Conservation (phyloP, 352 stramenopile species). For the Phytophthora sansomeana region DNA sequence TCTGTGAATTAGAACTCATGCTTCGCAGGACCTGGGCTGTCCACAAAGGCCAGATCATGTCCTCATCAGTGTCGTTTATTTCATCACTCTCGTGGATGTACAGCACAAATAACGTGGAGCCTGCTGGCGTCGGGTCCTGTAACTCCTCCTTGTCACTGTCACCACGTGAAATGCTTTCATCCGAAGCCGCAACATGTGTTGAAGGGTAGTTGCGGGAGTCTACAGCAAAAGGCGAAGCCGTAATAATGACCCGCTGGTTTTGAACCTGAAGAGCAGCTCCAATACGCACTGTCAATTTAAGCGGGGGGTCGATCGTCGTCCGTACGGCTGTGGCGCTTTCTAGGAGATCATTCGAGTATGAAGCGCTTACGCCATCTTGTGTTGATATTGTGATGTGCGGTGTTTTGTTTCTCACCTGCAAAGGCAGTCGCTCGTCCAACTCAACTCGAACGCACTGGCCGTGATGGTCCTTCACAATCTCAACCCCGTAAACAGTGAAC, state of each 20-base stretch:
- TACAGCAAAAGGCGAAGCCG: slow-evolving; percentile 42
- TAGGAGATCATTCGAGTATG: slow-evolving; percentile 78
- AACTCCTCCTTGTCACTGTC: neutral
- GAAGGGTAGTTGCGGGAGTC: slow-evolving; percentile 6
- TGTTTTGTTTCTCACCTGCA: slow-evolving; percentile 61
- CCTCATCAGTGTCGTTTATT: neutral
- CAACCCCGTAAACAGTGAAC: slow-evolving; percentile 41
- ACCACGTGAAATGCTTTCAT: neutral
- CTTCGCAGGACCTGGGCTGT: slow-evolving; percentile 37
- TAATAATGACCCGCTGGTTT: slow-evolving; percentile 47
- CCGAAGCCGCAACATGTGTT: neutral
- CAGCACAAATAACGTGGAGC: slow-evolving; percentile 40
- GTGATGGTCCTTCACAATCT: slow-evolving; percentile 53
- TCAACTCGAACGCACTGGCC: slow-evolving; percentile 65
- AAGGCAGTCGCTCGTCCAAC: slow-evolving; percentile 41
- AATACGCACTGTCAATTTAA: slow-evolving; percentile 33
- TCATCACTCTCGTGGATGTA: slow-evolving; percentile 40
- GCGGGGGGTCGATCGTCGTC: slow-evolving; percentile 27
- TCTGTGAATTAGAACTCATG: slow-evolving; percentile 29
- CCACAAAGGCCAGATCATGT: slow-evolving; percentile 26
- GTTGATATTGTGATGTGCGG: slow-evolving; percentile 75
- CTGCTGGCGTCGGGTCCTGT: neutral
- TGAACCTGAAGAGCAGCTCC: slow-evolving; percentile 50
- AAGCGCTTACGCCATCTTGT: slow-evolving; percentile 46
- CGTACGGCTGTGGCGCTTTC: slow-evolving; percentile 26